Percentiles rank a stretch among this genome's conserved stretches.
Conservation (phyloP, 2,329 filamentous ascomycete species). For the Aspergillus viridinutans region DNA sequence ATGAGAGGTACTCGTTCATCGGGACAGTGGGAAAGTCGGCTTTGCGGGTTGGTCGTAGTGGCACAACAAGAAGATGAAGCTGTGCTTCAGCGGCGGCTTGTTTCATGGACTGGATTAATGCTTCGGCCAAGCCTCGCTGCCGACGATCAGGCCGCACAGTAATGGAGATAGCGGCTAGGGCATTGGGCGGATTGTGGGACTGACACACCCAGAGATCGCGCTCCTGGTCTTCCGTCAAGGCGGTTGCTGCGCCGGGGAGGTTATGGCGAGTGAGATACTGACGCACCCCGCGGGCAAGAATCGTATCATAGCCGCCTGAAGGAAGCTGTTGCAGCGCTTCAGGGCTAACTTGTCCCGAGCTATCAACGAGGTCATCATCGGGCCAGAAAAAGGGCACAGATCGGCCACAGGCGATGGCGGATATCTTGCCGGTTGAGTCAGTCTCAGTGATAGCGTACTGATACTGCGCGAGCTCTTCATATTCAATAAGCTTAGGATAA, state of each 20-base stretch:
- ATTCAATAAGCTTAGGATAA: background rate
- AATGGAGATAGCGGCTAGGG: background rate
- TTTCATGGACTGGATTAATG: background rate
- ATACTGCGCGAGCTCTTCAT: background rate
- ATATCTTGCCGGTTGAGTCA: background rate
- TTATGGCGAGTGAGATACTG: background rate
- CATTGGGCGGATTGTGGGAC: background rate
- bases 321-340: background rate
- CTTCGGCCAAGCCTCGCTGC: background rate
- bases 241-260: background rate
- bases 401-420: background rate
- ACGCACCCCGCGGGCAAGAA: background rate
- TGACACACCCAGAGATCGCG: background rate
- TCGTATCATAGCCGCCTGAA: conserved; percentile 1
- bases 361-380: background rate
- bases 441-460: background rate
- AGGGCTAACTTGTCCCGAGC: background rate
- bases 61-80: background rate
- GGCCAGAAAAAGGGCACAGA: background rate
- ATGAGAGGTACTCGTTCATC: background rate
- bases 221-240: background rate
- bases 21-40: background rate
- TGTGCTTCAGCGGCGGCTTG: background rate
- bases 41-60: background rate
- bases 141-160: background rate